phyloP scores from a whole-genome alignment of 257 asterid species.

The Coffea canephora region DNA sequence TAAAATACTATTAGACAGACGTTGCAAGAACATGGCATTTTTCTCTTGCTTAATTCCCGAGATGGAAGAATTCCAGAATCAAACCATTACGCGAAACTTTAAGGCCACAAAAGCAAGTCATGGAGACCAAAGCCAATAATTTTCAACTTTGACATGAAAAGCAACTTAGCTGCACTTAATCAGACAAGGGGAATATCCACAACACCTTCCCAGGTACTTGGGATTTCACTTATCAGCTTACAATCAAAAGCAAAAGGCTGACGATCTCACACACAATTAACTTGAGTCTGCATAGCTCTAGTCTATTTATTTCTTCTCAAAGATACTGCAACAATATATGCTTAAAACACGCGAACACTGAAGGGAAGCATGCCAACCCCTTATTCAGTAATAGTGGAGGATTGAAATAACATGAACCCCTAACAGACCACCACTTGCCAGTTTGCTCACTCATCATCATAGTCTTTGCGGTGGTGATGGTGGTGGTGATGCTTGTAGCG shows the following conservation, averaged over 20 bases:
- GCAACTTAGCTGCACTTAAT: background rate
- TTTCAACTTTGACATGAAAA: background rate
- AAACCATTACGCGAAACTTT: too few relatives aligned
- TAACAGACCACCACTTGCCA: background rate
- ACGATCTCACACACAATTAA: background rate
- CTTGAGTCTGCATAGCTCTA: background rate
- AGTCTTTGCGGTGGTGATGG: constrained; percentile 24
- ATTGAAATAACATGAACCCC: constrained; percentile 19
- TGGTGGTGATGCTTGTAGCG: constrained; percentile 17
- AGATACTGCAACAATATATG: background rate
- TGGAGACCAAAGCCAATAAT: background rate
- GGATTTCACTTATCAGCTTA: constrained; percentile 11
- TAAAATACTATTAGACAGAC: too few relatives aligned
- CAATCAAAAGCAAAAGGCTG: background rate
- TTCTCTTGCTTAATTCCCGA: too few relatives aligned
- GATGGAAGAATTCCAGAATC: too few relatives aligned
- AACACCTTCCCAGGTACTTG: constrained; percentile 11
- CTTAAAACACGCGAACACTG: background rate
- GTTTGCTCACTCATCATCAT: constrained; percentile 24
- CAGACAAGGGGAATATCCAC: background rate
- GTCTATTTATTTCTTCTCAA: background rate
- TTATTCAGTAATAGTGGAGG: constrained; percentile 5
- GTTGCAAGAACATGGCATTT: too few relatives aligned
- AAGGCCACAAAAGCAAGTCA: background rate
- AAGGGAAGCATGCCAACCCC: background rate